phyloP scores from a whole-genome alignment of 2,329 filamentous ascomycete species.

The Clarireedia hainanense region DNA sequence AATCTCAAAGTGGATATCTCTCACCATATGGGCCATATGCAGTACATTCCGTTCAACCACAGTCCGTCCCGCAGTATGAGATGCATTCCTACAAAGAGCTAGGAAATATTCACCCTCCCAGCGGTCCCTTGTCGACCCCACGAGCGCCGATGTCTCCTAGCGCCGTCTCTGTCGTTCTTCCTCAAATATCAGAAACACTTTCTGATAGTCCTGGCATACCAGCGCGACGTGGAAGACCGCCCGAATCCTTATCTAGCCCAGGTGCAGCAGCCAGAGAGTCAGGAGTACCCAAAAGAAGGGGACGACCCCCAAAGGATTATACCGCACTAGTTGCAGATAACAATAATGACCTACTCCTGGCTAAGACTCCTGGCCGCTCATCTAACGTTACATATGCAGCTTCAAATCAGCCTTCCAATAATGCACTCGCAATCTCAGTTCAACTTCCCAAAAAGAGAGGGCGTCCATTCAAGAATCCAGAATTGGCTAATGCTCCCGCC shows the following conservation, averaged over 20 bases:
- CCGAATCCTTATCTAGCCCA: neutral
- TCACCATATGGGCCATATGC: neutral
- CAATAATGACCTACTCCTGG: neutral
- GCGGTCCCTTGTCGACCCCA: neutral
- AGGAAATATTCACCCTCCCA: neutral
- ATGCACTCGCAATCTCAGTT: neutral
- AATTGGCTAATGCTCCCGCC: neutral
- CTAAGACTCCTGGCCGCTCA: neutral
- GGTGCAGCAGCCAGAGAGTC: neutral
- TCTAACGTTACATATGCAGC: neutral
- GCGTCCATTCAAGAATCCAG: neutral
- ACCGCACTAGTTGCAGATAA: neutral
- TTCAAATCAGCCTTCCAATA: neutral
- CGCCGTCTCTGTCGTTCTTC: neutral
- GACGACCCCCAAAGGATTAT: constrained; percentile 1
- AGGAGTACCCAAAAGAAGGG: neutral
- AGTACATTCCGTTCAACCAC: neutral
- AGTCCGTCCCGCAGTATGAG: neutral
- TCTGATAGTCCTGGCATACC: neutral
- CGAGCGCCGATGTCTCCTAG: neutral
- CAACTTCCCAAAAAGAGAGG: constrained; percentile 6
- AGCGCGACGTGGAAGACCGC: neutral
- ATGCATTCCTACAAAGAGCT: neutral
- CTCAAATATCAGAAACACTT: neutral
- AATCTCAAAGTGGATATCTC: neutral